Evolutionary conservation across 2,329 filamentous ascomycete genomes (phyloP).

Genomic region (Fusarium torulosum): DNA sequence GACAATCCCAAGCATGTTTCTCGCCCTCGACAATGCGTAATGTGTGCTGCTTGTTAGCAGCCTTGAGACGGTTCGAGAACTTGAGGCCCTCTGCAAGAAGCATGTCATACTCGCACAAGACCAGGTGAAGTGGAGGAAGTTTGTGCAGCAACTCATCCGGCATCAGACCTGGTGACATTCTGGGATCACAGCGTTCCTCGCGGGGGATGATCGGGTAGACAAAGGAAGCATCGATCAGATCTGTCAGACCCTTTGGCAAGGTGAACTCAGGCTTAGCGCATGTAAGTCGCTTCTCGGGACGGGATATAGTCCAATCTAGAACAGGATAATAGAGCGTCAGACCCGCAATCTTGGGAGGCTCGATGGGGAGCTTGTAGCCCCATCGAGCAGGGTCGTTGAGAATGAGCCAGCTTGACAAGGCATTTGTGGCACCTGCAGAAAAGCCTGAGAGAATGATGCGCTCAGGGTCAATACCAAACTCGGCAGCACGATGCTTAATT

Average conservation of each 20-base stretch:
- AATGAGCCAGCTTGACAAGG: slow-evolving; percentile 62
- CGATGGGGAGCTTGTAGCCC: slow-evolving; percentile 55
- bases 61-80: slow-evolving; percentile 69
- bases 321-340: slow-evolving; percentile 72
- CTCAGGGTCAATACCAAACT: slow-evolving; percentile 68
- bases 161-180: slow-evolving; percentile 70
- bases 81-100: slow-evolving; percentile 70
- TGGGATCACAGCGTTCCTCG: slow-evolving; percentile 63
- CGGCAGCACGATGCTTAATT: slow-evolving; percentile 66
- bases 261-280: slow-evolving; percentile 69
- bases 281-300: slow-evolving; percentile 66
- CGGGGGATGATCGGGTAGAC: slow-evolving; percentile 64
- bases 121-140: slow-evolving; percentile 67
- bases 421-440: slow-evolving; percentile 71
- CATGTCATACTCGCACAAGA: slow-evolving; percentile 75
- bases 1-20: slow-evolving; percentile 64
- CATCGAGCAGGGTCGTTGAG: slow-evolving; percentile 59
- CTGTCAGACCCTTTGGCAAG: slow-evolving; percentile 68
- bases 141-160: slow-evolving; percentile 64
- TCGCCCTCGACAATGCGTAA: slow-evolving; percentile 61
- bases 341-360: slow-evolving; percentile 63
- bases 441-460: slow-evolving; percentile 72
- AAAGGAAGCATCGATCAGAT: slow-evolving; percentile 73
- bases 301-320: slow-evolving; percentile 70
- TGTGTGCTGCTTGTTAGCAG: slow-evolving; percentile 51